Conservation (phyloP, 768 basidiomycete genomes). For the Phanerochaete carnosa region DNA sequence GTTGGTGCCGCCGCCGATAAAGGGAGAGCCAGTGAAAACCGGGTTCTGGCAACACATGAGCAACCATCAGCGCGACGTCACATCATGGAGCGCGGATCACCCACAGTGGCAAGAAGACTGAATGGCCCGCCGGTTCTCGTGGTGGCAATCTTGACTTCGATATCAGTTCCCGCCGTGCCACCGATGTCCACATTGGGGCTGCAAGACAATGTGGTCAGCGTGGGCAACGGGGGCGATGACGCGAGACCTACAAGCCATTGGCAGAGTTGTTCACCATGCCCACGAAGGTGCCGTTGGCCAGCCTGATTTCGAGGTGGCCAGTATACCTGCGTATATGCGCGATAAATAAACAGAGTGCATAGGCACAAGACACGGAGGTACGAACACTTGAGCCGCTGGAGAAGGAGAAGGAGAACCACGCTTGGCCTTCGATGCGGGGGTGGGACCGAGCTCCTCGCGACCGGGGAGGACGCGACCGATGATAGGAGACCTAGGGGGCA, state of each 20-base stretch:
- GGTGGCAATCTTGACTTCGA: slow-evolving; percentile 1
- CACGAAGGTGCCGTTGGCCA: background rate
- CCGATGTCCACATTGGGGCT: slow-evolving; percentile 2
- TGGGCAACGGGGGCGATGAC: background rate
- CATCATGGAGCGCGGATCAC: slow-evolving; percentile 8
- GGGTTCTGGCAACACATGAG: slow-evolving; percentile 33
- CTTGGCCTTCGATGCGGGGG: background rate
- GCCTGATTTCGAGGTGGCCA: background rate
- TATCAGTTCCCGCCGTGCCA: background rate
- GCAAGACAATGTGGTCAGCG: background rate
- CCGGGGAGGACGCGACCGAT: slow-evolving; percentile 6
- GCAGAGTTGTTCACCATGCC: slow-evolving; percentile 7
- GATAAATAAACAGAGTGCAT: background rate
- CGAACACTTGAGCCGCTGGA: background rate
- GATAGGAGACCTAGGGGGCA: slow-evolving; percentile 3
- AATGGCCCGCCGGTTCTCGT: slow-evolving; percentile 17
- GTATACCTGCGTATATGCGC: background rate
- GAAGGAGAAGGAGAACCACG: background rate
- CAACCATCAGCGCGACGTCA: background rate
- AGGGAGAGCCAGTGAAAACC: slow-evolving; percentile 34
- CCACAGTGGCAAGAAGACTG: slow-evolving; percentile 36
- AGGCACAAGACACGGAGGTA: background rate
- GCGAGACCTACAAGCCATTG: slow-evolving; percentile 2
- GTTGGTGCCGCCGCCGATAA: slow-evolving; percentile 33
- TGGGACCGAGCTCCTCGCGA: slow-evolving; percentile 2